Evolutionary conservation across 805 yeast genomes (phyloP), one percentile per base, ranked within the genome.

Genomic region (Cyberlindnera japonica): DNA sequence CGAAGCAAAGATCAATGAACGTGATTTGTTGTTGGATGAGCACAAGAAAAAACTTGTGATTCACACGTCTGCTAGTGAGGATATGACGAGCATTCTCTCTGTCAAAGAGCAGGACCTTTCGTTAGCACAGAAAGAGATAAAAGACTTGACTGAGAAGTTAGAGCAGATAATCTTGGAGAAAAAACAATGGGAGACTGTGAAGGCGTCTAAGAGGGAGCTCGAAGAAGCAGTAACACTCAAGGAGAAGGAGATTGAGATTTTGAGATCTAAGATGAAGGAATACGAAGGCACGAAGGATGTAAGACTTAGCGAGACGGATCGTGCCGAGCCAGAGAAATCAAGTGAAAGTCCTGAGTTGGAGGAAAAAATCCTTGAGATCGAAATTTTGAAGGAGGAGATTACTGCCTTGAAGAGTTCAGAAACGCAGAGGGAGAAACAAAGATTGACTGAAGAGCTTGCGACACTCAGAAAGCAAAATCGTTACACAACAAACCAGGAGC

Each of bases 141-240:
- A 49, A 14, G 29, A 18, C 0, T 29, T 48, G 2, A 54, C 64
- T 16, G 35, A 35, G 2, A 59, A 61, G 9, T 46, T 68, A 21
- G 55, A 55, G 30, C 49, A 47, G 6, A 59, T 54, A 38, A 17
- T 67, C 15, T 60, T 58, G 3, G 53, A 55, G 26, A 35, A 26
- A 19, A 12, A 17, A 13, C 20, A 35, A 19, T 7, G 26, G 14
- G 40, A 26, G 20, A 4, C 25, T 6, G 8, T 19, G 5, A 10
- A 26, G 12, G 15, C 35, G 1, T 28, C 33, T 3, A 31, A 31
- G 15, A 15, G 13, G 13, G 36, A 24, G 3, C 30, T 38, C 14
- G 31, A 41, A 6, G 21, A 28, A 5, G 14, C 16, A 5, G 14
- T 44, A 13, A 4, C 16, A 2, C 2, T 34, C 29, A 41, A 38